Percentiles rank a stretch among this genome's conserved stretches.
Conservation (phyloP, 2,329 filamentous ascomycete species). For the Plenodomus tracheiphilus region DNA sequence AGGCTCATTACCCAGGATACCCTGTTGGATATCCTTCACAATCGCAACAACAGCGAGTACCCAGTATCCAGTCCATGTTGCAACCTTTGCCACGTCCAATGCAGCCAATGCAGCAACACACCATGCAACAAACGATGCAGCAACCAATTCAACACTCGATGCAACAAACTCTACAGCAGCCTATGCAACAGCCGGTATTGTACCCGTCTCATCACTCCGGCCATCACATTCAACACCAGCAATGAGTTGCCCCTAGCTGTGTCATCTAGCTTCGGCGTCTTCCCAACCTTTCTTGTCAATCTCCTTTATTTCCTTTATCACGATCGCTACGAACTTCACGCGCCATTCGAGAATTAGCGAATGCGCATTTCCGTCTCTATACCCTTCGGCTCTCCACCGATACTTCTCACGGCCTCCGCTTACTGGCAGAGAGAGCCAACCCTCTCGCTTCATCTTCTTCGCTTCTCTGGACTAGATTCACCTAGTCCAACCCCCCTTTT, state of each 20-base stretch:
- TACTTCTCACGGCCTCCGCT: neutral
- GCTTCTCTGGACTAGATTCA: neutral
- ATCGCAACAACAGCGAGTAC: constrained; percentile 34
- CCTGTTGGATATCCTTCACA: constrained; percentile 23
- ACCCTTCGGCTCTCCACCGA: constrained; percentile 7
- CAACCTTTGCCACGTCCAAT: constrained; percentile 15
- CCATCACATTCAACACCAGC: constrained; percentile 1
- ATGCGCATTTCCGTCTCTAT: constrained; percentile 3
- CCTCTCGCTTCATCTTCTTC: neutral
- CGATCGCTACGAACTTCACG: constrained; percentile 19
- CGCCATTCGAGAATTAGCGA: neutral
- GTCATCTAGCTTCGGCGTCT: constrained; percentile 14
- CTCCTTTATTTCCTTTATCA: constrained; percentile 13
- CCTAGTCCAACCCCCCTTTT: neutral
- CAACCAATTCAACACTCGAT: constrained; percentile 3
- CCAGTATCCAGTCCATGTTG: constrained; percentile 48
- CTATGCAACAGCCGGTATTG: constrained; percentile 17
- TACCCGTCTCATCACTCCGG: constrained; percentile 20
- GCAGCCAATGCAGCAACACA: constrained; percentile 6
- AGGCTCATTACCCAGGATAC: constrained; percentile 22
- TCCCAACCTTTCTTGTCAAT: constrained; percentile 14
- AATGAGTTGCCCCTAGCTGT: constrained; percentile 10
- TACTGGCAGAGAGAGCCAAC: neutral
- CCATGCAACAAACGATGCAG: constrained; percentile 6
- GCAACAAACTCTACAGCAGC: constrained; percentile 4